Conservation (phyloP, 495 filamentous ascomycete genomes). For the Xylaria telfairii region DNA sequence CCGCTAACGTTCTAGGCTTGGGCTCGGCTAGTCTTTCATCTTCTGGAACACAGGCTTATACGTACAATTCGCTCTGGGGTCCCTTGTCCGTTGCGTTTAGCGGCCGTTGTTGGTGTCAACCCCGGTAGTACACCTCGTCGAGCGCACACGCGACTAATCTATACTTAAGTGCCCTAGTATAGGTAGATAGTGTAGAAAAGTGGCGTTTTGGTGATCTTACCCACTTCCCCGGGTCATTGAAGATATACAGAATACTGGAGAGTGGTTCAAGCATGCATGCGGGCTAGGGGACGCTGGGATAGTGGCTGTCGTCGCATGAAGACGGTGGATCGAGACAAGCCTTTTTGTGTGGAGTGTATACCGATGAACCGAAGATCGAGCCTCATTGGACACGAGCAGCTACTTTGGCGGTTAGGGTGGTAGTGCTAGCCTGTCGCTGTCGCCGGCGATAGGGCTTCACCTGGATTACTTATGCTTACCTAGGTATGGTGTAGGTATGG, state of each 20-base stretch:
- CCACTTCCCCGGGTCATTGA: slow-evolving; percentile 23
- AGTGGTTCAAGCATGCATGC: slow-evolving; percentile 11
- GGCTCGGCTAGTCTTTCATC: slow-evolving; percentile 8
- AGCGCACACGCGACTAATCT: too few species aligned
- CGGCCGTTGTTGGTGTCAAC: background rate
- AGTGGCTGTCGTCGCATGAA: background rate
- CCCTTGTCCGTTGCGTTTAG: slow-evolving; percentile 14
- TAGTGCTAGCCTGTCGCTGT: background rate
- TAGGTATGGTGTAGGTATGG: background rate
- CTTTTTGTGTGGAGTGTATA: background rate
- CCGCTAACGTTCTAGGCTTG: slow-evolving; percentile 17
- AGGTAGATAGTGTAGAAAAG: background rate
- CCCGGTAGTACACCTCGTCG: background rate
- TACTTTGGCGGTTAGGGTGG: background rate
- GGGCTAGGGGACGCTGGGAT: background rate
- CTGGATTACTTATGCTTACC: background rate
- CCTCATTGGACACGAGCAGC: slow-evolving; percentile 14
- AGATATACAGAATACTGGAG: background rate
- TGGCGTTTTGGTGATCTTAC: slow-evolving; percentile 12
- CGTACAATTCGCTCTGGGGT: slow-evolving; percentile 2
- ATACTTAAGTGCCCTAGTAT: too few species aligned
- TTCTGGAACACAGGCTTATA: slow-evolving; percentile 26
- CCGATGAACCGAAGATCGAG: slow-evolving; percentile 21
- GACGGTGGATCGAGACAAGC: slow-evolving; percentile 7
- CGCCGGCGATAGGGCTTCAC: slow-evolving; percentile 11